Percentiles rank a stretch among this genome's conserved stretches.
These are phyloP conservation scores for Yamadazyma diospyri DNA, from an alignment of 1,139 yeast genomes.

Conservation along the genomic window DNA sequence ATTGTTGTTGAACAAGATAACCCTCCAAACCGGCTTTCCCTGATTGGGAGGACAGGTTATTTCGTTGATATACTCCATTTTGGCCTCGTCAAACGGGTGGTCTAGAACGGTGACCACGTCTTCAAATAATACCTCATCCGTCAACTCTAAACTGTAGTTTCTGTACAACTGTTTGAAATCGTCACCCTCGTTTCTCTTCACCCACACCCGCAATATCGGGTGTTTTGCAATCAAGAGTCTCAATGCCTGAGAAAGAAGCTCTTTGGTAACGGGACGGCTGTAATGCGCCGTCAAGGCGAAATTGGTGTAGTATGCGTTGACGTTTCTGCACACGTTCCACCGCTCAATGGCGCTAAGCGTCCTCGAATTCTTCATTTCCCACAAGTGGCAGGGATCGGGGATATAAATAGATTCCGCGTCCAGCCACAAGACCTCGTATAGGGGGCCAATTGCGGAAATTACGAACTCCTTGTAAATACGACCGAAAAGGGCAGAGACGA, in stretches of 20 bases:
- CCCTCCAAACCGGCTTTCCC: constrained; percentile 28
- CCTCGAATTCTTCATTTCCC: neutral
- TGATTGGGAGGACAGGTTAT: constrained; percentile 14
- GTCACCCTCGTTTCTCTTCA: constrained; percentile 15
- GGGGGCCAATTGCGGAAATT: too few species aligned
- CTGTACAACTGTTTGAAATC: constrained; percentile 9
- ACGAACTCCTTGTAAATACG: too few species aligned
- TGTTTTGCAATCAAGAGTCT: constrained; percentile 18
- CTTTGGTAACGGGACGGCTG: constrained; percentile 16
- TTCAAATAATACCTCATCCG: constrained; percentile 19
- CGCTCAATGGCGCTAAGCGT: constrained; percentile 15
- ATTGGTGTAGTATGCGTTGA: constrained; percentile 22
- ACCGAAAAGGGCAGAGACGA: too few species aligned
- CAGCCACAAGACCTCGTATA: too few species aligned
- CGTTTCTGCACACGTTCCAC: constrained; percentile 25
- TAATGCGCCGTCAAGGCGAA: constrained; percentile 26
- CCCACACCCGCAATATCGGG: constrained; percentile 20
- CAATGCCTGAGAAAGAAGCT: constrained; percentile 24
- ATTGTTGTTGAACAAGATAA: constrained; percentile 20
- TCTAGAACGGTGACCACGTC: constrained; percentile 23
- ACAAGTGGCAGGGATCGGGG: too few species aligned
- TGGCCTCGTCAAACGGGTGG: constrained; percentile 14
- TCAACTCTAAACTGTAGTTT: constrained; percentile 19
- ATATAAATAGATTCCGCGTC: too few species aligned
- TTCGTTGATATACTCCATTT: constrained; percentile 18